A percentile compares a stretch with the other conserved stretches of the same genome.
Evolutionary conservation across 1,139 yeast genomes (phyloP).

Genomic region (Hyphopichia buzzinii): DNA sequence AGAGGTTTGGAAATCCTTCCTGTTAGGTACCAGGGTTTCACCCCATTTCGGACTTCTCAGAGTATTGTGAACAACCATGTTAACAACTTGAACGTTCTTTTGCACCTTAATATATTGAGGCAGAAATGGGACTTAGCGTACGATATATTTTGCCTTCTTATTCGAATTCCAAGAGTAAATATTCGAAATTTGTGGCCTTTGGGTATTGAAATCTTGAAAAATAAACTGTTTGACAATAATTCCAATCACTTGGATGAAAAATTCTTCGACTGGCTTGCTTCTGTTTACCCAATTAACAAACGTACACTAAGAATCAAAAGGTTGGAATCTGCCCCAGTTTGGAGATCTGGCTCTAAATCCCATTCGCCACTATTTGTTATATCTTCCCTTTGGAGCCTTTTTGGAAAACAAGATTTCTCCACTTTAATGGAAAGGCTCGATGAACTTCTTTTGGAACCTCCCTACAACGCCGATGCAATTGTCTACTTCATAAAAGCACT

Average conservation of each 20-base stretch:
- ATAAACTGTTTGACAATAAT: too few relatives aligned
- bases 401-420: constrained; percentile 24
- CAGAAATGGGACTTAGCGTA: constrained; percentile 57
- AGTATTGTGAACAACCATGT: constrained; percentile 25
- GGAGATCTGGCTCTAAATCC: constrained; percentile 38
- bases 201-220: constrained; percentile 40
- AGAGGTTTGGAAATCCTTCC: constrained; percentile 36
- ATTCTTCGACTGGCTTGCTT: constrained; percentile 35
- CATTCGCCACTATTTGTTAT: constrained; percentile 39
- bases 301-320: constrained; percentile 5
- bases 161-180: constrained; percentile 50
- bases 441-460: constrained; percentile 43
- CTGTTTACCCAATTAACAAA: constrained; percentile 20
- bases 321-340: constrained; percentile 33
- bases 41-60: constrained; percentile 1
- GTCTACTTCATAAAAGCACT: constrained; percentile 33
- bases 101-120: constrained; percentile 39
- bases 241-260: constrained; percentile 21
- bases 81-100: constrained; percentile 27
- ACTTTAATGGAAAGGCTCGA: constrained; percentile 30
- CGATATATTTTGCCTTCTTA: constrained; percentile 46
- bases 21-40: constrained; percentile 4
- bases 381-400: constrained; percentile 34
- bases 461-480: constrained; percentile 44
- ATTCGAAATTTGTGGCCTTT: constrained; percentile 58